A percentile compares a stretch with the other conserved stretches of the same genome.
These are phyloP conservation scores for Aspergillus sp. DNA, from an alignment of 2,329 filamentous ascomycete species.

Conservation along the genomic window DNA sequence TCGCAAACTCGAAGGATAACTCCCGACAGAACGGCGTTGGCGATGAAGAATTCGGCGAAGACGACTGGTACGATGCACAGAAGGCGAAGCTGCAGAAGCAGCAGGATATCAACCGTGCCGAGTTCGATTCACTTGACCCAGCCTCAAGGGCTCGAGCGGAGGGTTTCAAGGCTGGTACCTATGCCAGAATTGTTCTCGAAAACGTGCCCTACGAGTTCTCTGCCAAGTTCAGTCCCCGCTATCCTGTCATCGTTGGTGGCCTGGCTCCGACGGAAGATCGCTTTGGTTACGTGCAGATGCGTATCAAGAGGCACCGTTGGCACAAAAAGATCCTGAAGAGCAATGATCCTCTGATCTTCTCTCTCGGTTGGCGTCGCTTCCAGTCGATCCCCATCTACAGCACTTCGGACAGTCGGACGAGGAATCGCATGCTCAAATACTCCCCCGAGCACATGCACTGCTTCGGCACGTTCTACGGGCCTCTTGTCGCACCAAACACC, in stretches of 20 bases:
- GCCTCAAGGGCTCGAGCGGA: slow-evolving; percentile 74
- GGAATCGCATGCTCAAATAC: slow-evolving; percentile 98
- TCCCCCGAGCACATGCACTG: slow-evolving; percentile 99
- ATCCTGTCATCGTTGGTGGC: slow-evolving; percentile 84
- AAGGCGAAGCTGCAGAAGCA: slow-evolving; percentile 94
- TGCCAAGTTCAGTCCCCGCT: slow-evolving; percentile 67
- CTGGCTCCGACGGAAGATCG: slow-evolving; percentile 87
- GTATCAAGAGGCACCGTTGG: slow-evolving; percentile 96
- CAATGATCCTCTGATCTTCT: slow-evolving; percentile 95
- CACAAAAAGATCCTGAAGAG: slow-evolving; percentile 99
- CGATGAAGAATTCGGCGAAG: slow-evolving; percentile 76
- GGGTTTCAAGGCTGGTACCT: slow-evolving; percentile 84
- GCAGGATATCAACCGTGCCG: slow-evolving; percentile 89
- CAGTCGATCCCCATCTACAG: slow-evolving; percentile 89
- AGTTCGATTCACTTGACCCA: slow-evolving; percentile 82
- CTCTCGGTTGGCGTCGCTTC: slow-evolving; percentile 90
- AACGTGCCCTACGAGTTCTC: slow-evolving; percentile 88
- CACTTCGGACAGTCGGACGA: slow-evolving; percentile 83
- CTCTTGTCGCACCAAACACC: slow-evolving; percentile 89
- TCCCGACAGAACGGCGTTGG: slow-evolving; percentile 61
- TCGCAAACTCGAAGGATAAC: slow-evolving; percentile 74
- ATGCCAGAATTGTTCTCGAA: slow-evolving; percentile 83
- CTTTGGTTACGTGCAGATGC: slow-evolving; percentile 88
- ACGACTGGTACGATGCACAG: slow-evolving; percentile 97
- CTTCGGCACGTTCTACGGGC: slow-evolving; percentile 90